phyloP scores from a whole-genome alignment of 2,329 filamentous ascomycete genomes.

The Sordariomycetes sp. region DNA sequence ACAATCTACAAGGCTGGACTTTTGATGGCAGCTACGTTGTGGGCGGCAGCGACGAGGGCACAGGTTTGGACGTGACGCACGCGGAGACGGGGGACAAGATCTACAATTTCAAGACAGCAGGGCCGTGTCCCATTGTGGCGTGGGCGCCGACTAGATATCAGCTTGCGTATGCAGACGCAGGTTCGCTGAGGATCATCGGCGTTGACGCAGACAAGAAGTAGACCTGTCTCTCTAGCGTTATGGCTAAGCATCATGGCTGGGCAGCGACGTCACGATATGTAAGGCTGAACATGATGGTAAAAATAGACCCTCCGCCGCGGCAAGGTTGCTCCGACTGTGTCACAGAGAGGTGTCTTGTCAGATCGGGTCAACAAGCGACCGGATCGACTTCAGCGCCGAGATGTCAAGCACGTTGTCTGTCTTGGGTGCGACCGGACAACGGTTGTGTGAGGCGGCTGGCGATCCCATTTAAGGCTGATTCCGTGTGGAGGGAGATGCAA shows the following conservation, averaged over 20 bases:
- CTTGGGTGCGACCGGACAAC: too few relatives aligned
- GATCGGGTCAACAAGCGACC: too few relatives aligned
- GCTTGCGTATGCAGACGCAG: constrained; percentile 64
- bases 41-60: constrained; percentile 63
- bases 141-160: constrained; percentile 72
- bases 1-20: constrained; percentile 56
- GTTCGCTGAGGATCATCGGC: constrained; percentile 60
- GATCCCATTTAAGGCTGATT: too few relatives aligned
- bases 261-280: too few relatives aligned
- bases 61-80: constrained; percentile 61
- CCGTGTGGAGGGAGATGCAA: too few relatives aligned
- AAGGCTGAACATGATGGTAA: too few relatives aligned
- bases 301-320: too few relatives aligned
- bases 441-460: too few relatives aligned
- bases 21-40: constrained; percentile 71
- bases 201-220: constrained; percentile 32
- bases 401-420: too few relatives aligned
- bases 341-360: too few relatives aligned
- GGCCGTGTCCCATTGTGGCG: constrained; percentile 56
- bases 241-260: not conserved
- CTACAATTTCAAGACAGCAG: constrained; percentile 60
- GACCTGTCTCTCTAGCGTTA: not conserved
- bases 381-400: too few relatives aligned
- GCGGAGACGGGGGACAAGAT: constrained; percentile 66
- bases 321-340: too few relatives aligned